Percentiles rank a stretch among this genome's conserved stretches.
Conservation (phyloP, 2,329 filamentous ascomycete species). For the Monosporascus sp. region DNA sequence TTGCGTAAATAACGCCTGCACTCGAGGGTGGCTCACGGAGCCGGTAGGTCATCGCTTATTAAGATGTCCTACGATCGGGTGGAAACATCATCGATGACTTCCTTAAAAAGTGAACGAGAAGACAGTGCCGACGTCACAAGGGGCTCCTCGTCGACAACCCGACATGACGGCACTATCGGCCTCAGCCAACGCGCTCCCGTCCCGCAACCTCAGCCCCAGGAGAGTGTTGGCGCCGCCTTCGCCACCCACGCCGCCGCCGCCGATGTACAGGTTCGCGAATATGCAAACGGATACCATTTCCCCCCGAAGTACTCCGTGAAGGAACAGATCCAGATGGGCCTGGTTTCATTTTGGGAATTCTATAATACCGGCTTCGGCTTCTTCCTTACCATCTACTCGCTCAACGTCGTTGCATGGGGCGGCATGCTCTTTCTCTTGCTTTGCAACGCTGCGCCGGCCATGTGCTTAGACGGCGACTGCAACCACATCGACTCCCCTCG, state of each 20-base stretch:
- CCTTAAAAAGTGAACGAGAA: constrained; percentile 10
- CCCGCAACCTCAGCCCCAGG: constrained; percentile 14
- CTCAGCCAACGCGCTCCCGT: constrained; percentile 14
- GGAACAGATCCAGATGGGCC: constrained; percentile 52
- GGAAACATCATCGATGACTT: constrained; percentile 6
- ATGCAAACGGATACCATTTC: constrained; percentile 62
- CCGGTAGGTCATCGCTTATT: background rate
- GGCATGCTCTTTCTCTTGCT: constrained; percentile 86
- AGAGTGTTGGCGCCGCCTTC: constrained; percentile 12
- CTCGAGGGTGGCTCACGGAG: background rate
- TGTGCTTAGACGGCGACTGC: constrained; percentile 63
- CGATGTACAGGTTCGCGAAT: constrained; percentile 25
- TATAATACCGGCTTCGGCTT: constrained; percentile 71
- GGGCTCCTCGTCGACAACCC: constrained; percentile 14
- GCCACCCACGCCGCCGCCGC: constrained; percentile 28
- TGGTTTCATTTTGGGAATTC: constrained; percentile 65
- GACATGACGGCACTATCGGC: constrained; percentile 8
- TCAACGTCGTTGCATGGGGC: constrained; percentile 84
- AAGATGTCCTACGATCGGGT: background rate
- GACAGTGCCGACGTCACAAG: constrained; percentile 12
- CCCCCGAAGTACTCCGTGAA: constrained; percentile 56
- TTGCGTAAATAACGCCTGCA: background rate
- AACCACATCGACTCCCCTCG: constrained; percentile 69
- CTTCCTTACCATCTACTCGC: constrained; percentile 69
- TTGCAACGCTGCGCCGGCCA: constrained; percentile 66